Percentiles rank a stretch among this genome's conserved stretches.
Evolutionary conservation across 768 basidiomycete genomes (phyloP).

Genomic region (Rhodotorula sphaerocarpa): DNA sequence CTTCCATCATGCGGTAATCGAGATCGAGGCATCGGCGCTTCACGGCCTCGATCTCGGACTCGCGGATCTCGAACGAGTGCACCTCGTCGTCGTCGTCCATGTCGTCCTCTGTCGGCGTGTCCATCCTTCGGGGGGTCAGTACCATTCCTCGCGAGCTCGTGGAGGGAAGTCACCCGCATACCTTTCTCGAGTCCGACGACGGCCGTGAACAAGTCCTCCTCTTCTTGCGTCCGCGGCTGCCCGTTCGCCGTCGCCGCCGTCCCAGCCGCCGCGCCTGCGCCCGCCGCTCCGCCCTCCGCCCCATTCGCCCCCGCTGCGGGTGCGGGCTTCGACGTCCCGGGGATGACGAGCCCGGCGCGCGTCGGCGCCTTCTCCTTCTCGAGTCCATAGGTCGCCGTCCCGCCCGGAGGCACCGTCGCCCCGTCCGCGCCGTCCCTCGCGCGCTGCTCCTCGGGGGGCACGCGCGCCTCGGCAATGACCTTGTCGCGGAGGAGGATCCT

Average conservation of each 20-base stretch:
- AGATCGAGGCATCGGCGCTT: constrained; percentile 94
- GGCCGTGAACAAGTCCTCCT: constrained; percentile 80
- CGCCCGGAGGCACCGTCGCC: constrained; percentile 1
- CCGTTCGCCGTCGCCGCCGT: background rate
- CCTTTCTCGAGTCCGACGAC: constrained; percentile 91
- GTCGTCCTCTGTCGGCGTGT: constrained; percentile 59
- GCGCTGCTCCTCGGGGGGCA: constrained; percentile 43
- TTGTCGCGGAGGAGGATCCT: constrained; percentile 78
- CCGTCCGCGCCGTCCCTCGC: background rate
- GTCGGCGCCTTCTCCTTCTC: constrained; percentile 74
- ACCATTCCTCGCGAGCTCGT: background rate
- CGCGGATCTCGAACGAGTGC: constrained; percentile 92
- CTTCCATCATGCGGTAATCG: constrained; percentile 95
- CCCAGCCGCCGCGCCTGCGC: background rate
- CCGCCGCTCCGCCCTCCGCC: constrained; percentile 11
- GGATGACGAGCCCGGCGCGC: constrained; percentile 72
- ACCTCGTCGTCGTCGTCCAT: constrained; percentile 96
- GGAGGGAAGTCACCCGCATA: constrained; percentile 43
- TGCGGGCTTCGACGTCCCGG: constrained; percentile 56
- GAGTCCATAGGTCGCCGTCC: constrained; percentile 46
- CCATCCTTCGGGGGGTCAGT: background rate
- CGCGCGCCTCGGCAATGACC: constrained; percentile 73
- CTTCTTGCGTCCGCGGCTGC: constrained; percentile 43
- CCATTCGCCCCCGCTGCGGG: constrained; percentile 40
- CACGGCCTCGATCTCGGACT: constrained; percentile 89